Evolutionary conservation across 2,329 filamentous ascomycete species (phyloP), one percentile per base, ranked within the genome.

Genomic region (Pseudogymnoascus sp.): DNA sequence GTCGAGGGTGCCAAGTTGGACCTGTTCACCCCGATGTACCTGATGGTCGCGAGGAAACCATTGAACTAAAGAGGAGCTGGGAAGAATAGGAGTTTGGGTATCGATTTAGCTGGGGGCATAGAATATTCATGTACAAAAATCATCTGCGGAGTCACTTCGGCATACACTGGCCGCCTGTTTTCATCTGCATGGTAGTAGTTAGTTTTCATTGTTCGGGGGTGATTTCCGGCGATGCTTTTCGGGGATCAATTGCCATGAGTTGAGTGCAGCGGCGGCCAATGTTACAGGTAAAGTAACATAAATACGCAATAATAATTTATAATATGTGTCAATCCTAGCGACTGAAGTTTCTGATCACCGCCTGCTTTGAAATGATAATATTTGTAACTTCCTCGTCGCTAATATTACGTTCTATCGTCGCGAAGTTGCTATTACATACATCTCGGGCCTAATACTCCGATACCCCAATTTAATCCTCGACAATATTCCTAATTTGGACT

Each of bases 1-100:
- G 93, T 96, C 21, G 91, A 90, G 59, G 93, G 93, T 77, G 93
- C 87, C 37, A 85, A 86, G 75, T 83, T 93, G 79, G 90, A 96
- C 76, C 83, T 97, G n/a, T 97, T 97, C 79, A 97, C 93, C 1
- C 93, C 93, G 63, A 97, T 97, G 93, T 97, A 96, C 79, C 81
- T 97, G 73, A 97, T 97, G 91, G 85, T 97, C 65, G 93, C 86
- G 65, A 87, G 90, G 78, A 97, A 97, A 83, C 91, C 93, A 62
- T 60, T 60, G 59, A 60, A 60, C 59, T 37, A 21, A 60, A 60
- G 59, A 40, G 26, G 10, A 56, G 26, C 17, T 33, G 26, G 15
- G 50, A 56, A 33, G 50, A 56, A 19, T 33, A 56, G 50, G 50
- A 56, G 50, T 56, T 56, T 56, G 26, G 50, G 50, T 33, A 33